Conservation (phyloP, 768 basidiomycete genomes). For the Mycena capillaripes region DNA sequence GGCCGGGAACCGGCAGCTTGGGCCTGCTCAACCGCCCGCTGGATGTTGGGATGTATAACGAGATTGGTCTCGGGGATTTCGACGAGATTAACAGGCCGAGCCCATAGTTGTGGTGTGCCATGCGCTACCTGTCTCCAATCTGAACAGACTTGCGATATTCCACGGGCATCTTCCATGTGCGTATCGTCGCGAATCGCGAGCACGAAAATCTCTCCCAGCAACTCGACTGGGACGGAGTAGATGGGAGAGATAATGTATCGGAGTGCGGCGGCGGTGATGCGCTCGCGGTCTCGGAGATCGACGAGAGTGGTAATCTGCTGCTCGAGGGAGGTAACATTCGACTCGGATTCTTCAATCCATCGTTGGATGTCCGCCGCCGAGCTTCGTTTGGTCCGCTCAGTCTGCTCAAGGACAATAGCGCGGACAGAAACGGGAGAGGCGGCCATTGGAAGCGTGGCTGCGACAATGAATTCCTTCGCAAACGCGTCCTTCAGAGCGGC, state of each 20-base stretch:
- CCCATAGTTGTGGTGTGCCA: not conserved
- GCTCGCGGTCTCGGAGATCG: not conserved
- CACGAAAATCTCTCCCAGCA: not conserved
- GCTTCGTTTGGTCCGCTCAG: not conserved
- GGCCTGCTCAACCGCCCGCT: conserved; percentile 86
- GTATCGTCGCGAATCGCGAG: not conserved
- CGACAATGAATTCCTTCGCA: too few relatives aligned
- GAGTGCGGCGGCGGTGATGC: not conserved
- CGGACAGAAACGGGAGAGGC: not conserved
- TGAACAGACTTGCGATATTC: not conserved
- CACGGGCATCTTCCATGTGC: not conserved
- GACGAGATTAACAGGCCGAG: conserved; percentile 57
- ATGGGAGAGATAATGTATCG: not conserved
- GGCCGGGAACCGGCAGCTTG: conserved; percentile 71
- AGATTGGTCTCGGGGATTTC: conserved; percentile 98
- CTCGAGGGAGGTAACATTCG: not conserved
- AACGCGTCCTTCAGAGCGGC: too few relatives aligned
- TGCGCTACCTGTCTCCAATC: not conserved
- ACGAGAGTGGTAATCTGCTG: not conserved
- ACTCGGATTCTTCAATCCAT: not conserved
- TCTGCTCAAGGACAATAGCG: not conserved
- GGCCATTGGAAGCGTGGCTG: too few relatives aligned
- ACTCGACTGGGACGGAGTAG: not conserved
- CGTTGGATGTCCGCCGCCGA: not conserved
- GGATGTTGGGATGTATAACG: conserved; percentile 90